A percentile compares a stretch with the other conserved stretches of the same genome.
Conservation (phyloP, 1,284 basidiomycete species). For the Heterobasidion occidentale region DNA sequence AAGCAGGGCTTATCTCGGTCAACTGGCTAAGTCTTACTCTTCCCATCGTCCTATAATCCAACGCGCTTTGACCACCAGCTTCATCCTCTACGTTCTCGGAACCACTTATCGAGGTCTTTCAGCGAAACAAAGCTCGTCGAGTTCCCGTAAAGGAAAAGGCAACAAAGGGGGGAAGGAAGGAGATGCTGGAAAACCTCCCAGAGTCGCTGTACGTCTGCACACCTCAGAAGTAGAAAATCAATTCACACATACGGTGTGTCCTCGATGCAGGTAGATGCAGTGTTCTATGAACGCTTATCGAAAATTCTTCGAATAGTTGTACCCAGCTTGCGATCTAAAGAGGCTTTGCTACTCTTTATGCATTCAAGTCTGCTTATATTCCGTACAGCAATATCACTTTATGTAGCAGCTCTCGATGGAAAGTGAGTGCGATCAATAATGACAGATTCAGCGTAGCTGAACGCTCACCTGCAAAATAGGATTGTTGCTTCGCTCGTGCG, state of each 20-base stretch:
- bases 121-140: slow-evolving; percentile 23
- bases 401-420: slow-evolving; percentile 92
- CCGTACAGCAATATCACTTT: slow-evolving; percentile 88
- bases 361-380: slow-evolving; percentile 87
- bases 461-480: slow-evolving; percentile 29
- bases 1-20: slow-evolving; percentile 20
- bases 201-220: slow-evolving; percentile 52
- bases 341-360: slow-evolving; percentile 80
- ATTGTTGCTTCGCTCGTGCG: slow-evolving; percentile 96
- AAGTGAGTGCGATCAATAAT: slow-evolving; percentile 43
- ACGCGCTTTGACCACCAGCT: slow-evolving; percentile 53
- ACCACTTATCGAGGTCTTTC: slow-evolving; percentile 49
- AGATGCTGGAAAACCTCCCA: slow-evolving; percentile 36
- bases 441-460: neutral
- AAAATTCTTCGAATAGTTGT: slow-evolving; percentile 84
- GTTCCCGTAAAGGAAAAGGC: slow-evolving; percentile 28
- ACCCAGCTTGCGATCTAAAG: slow-evolving; percentile 78
- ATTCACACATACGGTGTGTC: neutral
- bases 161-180: slow-evolving; percentile 21
- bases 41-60: slow-evolving; percentile 64
- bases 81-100: slow-evolving; percentile 55
- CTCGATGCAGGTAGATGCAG: slow-evolving; percentile 67
- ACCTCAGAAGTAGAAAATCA: slow-evolving; percentile 2
- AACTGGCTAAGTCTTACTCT: slow-evolving; percentile 45
- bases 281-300: slow-evolving; percentile 82